Evolutionary conservation across 805 yeast species (phyloP).

Genomic region (Candida manassasensis): DNA sequence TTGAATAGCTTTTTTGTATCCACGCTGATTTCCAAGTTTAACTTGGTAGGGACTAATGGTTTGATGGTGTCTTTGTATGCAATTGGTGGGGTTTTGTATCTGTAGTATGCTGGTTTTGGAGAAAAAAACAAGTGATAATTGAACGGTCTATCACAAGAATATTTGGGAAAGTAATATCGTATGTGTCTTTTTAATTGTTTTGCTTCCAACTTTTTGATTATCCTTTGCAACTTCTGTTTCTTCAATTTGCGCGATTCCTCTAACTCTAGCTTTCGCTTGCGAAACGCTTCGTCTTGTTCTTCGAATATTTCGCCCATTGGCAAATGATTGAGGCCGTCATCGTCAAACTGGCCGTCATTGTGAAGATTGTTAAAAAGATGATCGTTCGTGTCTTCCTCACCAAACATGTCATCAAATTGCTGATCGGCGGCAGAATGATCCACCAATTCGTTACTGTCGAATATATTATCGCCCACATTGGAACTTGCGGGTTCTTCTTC

Average conservation of each 20-base stretch:
- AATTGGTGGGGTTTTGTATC: constrained; percentile 48
- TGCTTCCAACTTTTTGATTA: constrained; percentile 27
- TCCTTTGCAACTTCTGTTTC: constrained; percentile 22
- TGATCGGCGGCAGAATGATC: constrained; percentile 24
- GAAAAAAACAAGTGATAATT: constrained; percentile 64
- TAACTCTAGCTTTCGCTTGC: constrained; percentile 15
- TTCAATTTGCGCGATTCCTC: constrained; percentile 21
- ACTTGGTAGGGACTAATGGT: constrained; percentile 55
- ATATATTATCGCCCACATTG: constrained; percentile 17
- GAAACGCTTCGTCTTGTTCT: constrained; percentile 10
- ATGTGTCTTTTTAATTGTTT: constrained; percentile 27
- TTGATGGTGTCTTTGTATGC: constrained; percentile 25
- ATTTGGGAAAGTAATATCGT: constrained; percentile 57
- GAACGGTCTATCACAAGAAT: constrained; percentile 49
- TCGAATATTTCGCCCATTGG: constrained; percentile 19
- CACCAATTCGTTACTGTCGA: constrained; percentile 13
- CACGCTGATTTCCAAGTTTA: constrained; percentile 55
- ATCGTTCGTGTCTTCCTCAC: constrained; percentile 20
- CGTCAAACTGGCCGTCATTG: constrained; percentile 2
- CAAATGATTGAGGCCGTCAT: constrained; percentile 23
- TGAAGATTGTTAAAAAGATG: constrained; percentile 15
- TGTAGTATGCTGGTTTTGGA: constrained; percentile 53
- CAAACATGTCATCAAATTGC: constrained; percentile 38
- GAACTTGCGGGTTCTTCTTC: constrained; percentile 19
- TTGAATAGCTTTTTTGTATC: constrained; percentile 57